These are phyloP conservation scores for Tuctoria greenei DNA, from an alignment of 176 grass and related monocot species.

Conservation along the genomic window DNA sequence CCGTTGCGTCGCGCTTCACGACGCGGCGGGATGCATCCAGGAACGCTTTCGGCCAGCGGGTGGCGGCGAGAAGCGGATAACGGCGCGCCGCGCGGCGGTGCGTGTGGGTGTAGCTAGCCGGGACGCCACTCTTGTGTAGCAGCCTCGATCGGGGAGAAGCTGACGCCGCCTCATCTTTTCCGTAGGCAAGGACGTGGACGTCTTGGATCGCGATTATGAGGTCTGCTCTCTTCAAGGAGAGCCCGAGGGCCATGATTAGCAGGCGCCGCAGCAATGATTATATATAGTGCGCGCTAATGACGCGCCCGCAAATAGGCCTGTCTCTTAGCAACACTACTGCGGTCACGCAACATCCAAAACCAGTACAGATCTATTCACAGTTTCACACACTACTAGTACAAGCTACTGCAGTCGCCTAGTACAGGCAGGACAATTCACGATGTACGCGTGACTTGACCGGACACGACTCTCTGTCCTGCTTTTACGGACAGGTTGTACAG, in stretches of 20 bases:
- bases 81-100: not conserved
- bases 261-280: not conserved
- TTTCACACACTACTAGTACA: not conserved
- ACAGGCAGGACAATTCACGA: not conserved
- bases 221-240: not conserved
- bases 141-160: not conserved
- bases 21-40: not conserved
- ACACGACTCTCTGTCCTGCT: slow-evolving; percentile 2
- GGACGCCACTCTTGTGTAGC: not conserved
- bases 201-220: too few species aligned
- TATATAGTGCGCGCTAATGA: not conserved
- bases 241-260: not conserved
- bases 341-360: not conserved
- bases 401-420: not conserved
- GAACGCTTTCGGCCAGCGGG: not conserved
- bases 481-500: slow-evolving; percentile 16
- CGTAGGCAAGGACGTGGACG: not conserved
- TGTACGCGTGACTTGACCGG: slow-evolving; percentile 22
- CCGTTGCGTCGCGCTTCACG: not conserved
- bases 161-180: not conserved
- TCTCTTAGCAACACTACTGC: not conserved
- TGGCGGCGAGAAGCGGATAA: not conserved
- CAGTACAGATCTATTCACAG: not conserved
- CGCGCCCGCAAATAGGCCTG: not conserved
- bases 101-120: too few species aligned